Evolutionary conservation across 208 protist genomes (phyloP).

Genomic region (Zelonia costaricensis): DNA sequence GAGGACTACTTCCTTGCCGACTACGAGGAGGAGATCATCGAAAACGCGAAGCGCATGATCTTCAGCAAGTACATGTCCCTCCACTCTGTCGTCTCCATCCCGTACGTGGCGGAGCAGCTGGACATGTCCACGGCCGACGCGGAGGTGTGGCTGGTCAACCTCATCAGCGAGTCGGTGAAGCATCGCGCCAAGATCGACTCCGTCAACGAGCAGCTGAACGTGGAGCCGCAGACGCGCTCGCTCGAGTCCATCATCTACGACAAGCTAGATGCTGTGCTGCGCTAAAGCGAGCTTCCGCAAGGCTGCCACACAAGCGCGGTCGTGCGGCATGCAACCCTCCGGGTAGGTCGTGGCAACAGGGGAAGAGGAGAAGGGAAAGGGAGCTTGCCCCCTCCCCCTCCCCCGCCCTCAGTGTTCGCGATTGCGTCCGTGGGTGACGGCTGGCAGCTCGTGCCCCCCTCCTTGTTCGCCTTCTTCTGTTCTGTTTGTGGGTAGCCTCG

Average conservation of each 20-base stretch:
- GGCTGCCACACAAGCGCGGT: too few relatives aligned
- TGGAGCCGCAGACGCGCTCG: constrained; percentile 74
- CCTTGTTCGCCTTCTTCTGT: background rate
- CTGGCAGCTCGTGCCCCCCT: background rate
- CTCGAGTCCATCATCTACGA: constrained; percentile 77
- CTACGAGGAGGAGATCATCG: constrained; percentile 70
- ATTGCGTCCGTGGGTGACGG: too few relatives aligned
- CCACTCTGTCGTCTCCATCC: constrained; percentile 87
- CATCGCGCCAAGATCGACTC: constrained; percentile 93
- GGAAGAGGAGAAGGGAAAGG: too few relatives aligned
- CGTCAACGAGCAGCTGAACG: constrained; percentile 82
- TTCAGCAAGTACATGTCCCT: constrained; percentile 87
- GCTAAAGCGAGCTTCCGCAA: too few relatives aligned
- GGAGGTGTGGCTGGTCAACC: constrained; percentile 90
- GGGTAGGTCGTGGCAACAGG: too few relatives aligned
- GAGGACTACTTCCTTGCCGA: constrained; percentile 87
- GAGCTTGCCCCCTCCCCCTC: too few relatives aligned
- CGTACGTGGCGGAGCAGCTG: constrained; percentile 81
- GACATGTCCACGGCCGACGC: constrained; percentile 69
- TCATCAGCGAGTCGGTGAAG: constrained; percentile 87
- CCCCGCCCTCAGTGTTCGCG: too few relatives aligned
- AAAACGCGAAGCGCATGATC: constrained; percentile 81
- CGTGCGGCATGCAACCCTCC: too few relatives aligned
- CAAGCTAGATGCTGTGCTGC: constrained; percentile 62
- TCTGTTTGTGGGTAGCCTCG: too few relatives aligned